Evolutionary conservation across 2,329 filamentous ascomycete species (phyloP).

Genomic region (Phialophora expanda): DNA sequence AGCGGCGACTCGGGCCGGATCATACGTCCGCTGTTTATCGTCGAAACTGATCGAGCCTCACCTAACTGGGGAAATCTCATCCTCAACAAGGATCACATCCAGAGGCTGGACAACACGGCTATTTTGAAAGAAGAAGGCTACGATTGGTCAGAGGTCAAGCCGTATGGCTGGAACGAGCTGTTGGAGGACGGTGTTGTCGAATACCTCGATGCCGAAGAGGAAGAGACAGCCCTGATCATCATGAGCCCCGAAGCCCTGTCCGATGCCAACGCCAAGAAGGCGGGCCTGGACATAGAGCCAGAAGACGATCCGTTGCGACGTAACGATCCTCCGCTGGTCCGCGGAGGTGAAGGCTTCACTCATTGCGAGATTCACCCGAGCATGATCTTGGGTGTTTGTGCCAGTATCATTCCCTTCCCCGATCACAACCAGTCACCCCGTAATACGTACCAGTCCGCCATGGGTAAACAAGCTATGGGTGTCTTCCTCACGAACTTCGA

Average conservation of each 20-base stretch:
- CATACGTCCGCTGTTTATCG: constrained; percentile 89
- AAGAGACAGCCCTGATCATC: constrained; percentile 98
- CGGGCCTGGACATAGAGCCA: constrained; percentile 68
- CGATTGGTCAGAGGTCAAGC: constrained; percentile 53
- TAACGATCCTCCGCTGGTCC: constrained; percentile 85
- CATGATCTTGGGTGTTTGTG: constrained; percentile 98
- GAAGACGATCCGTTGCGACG: constrained; percentile 78
- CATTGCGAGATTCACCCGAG: constrained; percentile 99
- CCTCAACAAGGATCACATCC: constrained; percentile 82
- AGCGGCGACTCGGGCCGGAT: constrained; percentile 97
- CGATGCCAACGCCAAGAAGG: constrained; percentile 71
- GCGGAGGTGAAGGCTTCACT: constrained; percentile 88
- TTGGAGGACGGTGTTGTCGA: constrained; percentile 86
- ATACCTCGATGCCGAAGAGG: constrained; percentile 96
- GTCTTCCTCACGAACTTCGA: constrained; percentile 98
- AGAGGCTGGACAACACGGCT: constrained; percentile 64
- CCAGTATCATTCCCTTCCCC: constrained; percentile 98
- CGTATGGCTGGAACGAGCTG: constrained; percentile 87
- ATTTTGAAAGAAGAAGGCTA: constrained; percentile 62
- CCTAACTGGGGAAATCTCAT: constrained; percentile 77
- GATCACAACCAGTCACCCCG: constrained; percentile 97
- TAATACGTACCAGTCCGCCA: constrained; percentile 99
- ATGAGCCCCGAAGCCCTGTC: constrained; percentile 98
- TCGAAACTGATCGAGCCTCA: constrained; percentile 81
- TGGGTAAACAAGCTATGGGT: constrained; percentile 99